Evolutionary conservation across 345 rosid genomes (phyloP), one percentile per base, ranked within the genome.

Genomic region (Tarenaya hassleriana): DNA sequence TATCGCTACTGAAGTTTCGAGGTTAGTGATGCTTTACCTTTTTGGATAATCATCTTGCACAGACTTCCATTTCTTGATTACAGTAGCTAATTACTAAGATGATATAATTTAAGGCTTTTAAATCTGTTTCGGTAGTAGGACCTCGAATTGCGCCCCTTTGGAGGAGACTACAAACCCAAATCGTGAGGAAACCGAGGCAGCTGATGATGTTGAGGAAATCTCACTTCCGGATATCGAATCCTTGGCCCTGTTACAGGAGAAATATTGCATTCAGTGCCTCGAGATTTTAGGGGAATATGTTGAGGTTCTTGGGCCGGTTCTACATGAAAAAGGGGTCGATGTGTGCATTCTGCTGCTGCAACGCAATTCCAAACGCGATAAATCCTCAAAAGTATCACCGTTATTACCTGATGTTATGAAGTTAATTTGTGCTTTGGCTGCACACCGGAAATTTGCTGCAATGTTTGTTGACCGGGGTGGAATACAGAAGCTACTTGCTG

Each of bases 401-500:
- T 72, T 92, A 37, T 74, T 85, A 70, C 95, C 96, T 58, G 90
- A 85, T 78, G 96, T 92, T 63, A 84, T 85, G 96, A 92, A 92
- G 80, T 82, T 92, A 50, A 88, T 92, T 54, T 87, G 98, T 64
- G 90, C 98, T 51, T 80, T 92, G 75, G 98, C 96, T 62, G 95
- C 98, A 35, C 96, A 88, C 62, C 77, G 94, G 59, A 92, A 92
- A 75, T 92, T 92, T 70, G 96, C 98, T 63, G 94, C 98, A 5
- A 74, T 92, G 62, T 92, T 88, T 80, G 98, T 92, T 53, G 98
- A 92, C 69, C 80, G 96, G 4, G 79, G 94, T 72, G 98, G 98
- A 69, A 74, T 88, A 71, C 95, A 84, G 66, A 92, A 88, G 60
- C 75, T 92, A 74, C 96, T 92, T 50, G 77, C 86, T 62, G 77